Conservation (phyloP, 495 filamentous ascomycete genomes). For the Staphylotrichum longicolle region DNA sequence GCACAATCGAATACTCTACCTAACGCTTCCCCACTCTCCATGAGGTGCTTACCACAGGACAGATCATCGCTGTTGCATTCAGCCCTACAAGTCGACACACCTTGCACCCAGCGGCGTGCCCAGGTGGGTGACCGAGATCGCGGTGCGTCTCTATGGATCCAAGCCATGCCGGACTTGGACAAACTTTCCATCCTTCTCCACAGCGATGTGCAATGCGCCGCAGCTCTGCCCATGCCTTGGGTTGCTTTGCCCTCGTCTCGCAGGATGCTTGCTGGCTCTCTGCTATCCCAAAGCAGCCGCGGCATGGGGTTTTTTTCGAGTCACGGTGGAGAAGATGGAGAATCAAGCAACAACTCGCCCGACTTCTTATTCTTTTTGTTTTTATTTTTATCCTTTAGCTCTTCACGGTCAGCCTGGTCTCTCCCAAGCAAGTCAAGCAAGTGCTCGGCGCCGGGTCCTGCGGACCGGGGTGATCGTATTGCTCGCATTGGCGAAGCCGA, state of each 20-base stretch:
- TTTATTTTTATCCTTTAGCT: constrained; percentile 7
- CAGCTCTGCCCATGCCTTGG: constrained; percentile 2
- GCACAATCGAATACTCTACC: no score
- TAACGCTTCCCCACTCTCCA: no score
- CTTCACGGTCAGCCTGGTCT: background rate
- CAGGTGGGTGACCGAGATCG: constrained; percentile 14
- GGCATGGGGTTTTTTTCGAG: background rate
- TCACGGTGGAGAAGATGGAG: background rate
- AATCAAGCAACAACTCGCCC: background rate
- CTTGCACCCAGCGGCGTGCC: background rate
- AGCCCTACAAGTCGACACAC: constrained; percentile 4
- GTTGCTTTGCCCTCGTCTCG: constrained; percentile 18
- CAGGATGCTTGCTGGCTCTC: constrained; percentile 1
- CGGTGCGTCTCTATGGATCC: background rate
- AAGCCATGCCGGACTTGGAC: constrained; percentile 7
- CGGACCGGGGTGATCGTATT: constrained; percentile 20
- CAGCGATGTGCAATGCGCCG: constrained; percentile 16
- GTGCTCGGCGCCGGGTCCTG: constrained; percentile 1
- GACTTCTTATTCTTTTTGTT: background rate
- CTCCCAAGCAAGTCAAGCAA: constrained; percentile 1
- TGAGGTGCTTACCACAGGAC: background rate
- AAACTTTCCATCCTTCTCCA: constrained; percentile 9
- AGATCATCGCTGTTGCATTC: background rate
- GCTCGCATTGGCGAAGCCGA: constrained; percentile 14
- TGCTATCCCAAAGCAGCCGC: background rate